phyloP scores from a whole-genome alignment of 2,329 filamentous ascomycete species.

The Sclerotinia sclerotiorum region DNA sequence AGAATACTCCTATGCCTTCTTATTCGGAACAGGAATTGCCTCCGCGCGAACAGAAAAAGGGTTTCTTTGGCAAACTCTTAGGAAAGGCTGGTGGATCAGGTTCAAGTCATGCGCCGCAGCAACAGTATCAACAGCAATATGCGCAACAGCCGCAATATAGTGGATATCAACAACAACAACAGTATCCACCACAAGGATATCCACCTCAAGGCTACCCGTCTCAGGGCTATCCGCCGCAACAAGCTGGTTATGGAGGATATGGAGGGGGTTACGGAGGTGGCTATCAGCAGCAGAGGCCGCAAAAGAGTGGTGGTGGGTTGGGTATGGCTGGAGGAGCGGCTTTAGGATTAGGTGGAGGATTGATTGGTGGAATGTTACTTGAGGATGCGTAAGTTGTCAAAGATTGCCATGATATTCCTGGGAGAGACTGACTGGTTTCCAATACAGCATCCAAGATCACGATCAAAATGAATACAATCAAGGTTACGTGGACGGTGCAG shows the following conservation, averaged over 20 bases:
- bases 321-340: conserved; percentile 73
- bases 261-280: conserved; percentile 35
- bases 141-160: conserved; percentile 21
- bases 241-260: conserved; percentile 41
- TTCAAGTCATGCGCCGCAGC: conserved; percentile 32
- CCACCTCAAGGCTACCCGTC: conserved; percentile 41
- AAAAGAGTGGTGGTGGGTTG: conserved; percentile 51
- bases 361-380: conserved; percentile 75
- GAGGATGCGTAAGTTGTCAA: conserved; percentile 51
- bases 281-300: conserved; percentile 42
- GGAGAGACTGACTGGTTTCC: not conserved
- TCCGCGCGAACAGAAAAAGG: conserved; percentile 45
- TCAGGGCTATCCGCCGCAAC: conserved; percentile 39
- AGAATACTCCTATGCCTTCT: conserved; percentile 36
- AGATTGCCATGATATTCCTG: not conserved
- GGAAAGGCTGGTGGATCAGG: conserved; percentile 37
- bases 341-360: conserved; percentile 75
- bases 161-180: conserved; percentile 36
- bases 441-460: conserved; percentile 53
- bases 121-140: conserved; percentile 33
- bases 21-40: conserved; percentile 43
- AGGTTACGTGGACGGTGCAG: conserved; percentile 42
- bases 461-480: conserved; percentile 59
- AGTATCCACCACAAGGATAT: conserved; percentile 42
- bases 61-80: conserved; percentile 54